A percentile compares a stretch with the other conserved stretches of the same genome.
These are phyloP conservation scores for Ceratobasidium sp. DNA, from an alignment of 1,284 basidiomycete genomes.

Conservation along the genomic window DNA sequence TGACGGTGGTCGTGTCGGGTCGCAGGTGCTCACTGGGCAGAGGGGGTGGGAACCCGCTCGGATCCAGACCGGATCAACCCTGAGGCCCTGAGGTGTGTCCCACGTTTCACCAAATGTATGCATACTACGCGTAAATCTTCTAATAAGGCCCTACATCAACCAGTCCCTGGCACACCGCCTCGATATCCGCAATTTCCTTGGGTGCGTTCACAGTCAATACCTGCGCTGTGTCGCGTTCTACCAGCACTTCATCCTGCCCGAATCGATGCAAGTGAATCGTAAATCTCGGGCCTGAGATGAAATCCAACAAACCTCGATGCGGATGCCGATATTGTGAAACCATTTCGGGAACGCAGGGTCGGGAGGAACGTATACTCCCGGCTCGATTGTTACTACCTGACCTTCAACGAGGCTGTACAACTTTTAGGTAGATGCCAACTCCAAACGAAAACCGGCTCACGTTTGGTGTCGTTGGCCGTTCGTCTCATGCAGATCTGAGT, in stretches of 20 bases:
- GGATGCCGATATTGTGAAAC: constrained; percentile 88
- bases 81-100: constrained; percentile 2
- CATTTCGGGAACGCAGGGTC: constrained; percentile 76
- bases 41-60: constrained; percentile 23
- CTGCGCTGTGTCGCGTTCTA: constrained; percentile 56
- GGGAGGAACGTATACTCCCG: constrained; percentile 86
- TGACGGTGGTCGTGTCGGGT: constrained; percentile 19
- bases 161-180: constrained; percentile 83
- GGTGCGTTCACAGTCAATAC: constrained; percentile 82
- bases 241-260: constrained; percentile 80
- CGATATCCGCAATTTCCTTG: constrained; percentile 89
- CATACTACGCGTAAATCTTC: not conserved
- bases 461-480: constrained; percentile 44
- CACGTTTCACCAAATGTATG: constrained; percentile 12
- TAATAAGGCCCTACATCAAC: constrained; percentile 71
- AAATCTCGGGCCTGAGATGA: too few species aligned
- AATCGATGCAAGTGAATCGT: too few species aligned
- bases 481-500: constrained; percentile 82
- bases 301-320: constrained; percentile 74
- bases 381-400: constrained; percentile 89
- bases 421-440: constrained; percentile 43
- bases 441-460: constrained; percentile 6
- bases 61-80: constrained; percentile 28
- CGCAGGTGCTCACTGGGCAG: constrained; percentile 34
- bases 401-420: constrained; percentile 66